Conservation (phyloP, 1,284 basidiomycete genomes). For the Tausonia pullulans region DNA sequence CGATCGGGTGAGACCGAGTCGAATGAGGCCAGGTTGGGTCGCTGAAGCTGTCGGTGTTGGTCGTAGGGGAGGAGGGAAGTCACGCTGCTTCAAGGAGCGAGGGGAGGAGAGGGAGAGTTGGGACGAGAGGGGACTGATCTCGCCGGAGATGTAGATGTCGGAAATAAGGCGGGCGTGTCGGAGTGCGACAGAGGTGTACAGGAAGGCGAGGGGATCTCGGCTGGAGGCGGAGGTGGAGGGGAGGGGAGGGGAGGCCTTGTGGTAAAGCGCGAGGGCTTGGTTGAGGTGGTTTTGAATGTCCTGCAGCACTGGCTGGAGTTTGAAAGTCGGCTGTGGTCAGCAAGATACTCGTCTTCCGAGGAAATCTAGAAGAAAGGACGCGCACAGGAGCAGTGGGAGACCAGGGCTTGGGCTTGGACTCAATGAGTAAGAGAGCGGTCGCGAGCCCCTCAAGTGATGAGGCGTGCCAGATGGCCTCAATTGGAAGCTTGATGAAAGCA, state of each 20-base stretch:
- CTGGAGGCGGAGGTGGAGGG: conserved; percentile 20
- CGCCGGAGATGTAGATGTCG: conserved; percentile 70
- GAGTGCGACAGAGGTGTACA: conserved; percentile 30
- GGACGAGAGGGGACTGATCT: conserved; percentile 55
- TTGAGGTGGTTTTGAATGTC: conserved; percentile 17
- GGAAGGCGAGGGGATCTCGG: conserved; percentile 30
- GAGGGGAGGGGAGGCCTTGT: conserved; percentile 11
- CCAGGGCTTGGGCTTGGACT: background rate
- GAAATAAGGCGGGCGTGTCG: conserved; percentile 38
- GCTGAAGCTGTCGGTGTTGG: conserved; percentile 44
- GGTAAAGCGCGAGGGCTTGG: conserved; percentile 17
- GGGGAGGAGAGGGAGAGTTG: conserved; percentile 49
- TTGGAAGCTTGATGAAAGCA: conserved; percentile 50
- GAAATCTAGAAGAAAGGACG: conserved; percentile 23
- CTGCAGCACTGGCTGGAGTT: conserved; percentile 16
- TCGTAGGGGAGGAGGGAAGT: conserved; percentile 36
- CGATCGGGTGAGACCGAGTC: conserved; percentile 41
- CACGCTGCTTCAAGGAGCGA: conserved; percentile 37
- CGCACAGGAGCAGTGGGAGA: conserved; percentile 25
- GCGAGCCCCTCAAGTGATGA: conserved; percentile 72
- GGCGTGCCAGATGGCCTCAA: conserved; percentile 77
- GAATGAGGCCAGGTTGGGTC: conserved; percentile 52
- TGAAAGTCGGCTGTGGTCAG: conserved; percentile 16
- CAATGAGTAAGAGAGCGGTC: conserved; percentile 48
- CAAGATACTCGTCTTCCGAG: background rate